Evolutionary conservation across 2,329 filamentous ascomycete species (phyloP).

Genomic region (Colletotrichum tropicicola): DNA sequence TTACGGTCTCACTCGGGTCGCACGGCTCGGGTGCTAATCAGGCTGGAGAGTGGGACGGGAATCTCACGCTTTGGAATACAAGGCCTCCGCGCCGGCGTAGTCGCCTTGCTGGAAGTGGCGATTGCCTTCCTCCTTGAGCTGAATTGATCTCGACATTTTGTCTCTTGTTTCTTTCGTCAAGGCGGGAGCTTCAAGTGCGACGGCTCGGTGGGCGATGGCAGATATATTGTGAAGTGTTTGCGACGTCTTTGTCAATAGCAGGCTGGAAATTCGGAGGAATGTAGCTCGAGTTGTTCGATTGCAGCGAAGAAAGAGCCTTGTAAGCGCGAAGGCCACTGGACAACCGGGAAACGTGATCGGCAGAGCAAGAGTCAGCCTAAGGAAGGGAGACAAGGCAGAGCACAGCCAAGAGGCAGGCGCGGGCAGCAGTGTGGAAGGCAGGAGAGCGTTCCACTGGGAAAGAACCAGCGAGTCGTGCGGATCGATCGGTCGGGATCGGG

Average conservation of each 20-base stretch:
- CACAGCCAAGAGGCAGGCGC: not conserved
- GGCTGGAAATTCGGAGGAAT: too few relatives aligned
- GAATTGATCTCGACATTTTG: constrained; percentile 40
- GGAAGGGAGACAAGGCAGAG: not conserved
- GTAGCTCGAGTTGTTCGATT: too few relatives aligned
- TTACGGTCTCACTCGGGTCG: too few relatives aligned
- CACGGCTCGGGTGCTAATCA: too few relatives aligned
- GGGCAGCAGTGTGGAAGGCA: not conserved
- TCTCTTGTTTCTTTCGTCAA: not conserved
- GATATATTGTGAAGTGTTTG: too few relatives aligned
- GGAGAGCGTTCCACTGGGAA: not conserved
- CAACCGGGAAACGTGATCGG: too few relatives aligned
- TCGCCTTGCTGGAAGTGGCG: constrained; percentile 71
- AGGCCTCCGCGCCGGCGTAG: constrained; percentile 70
- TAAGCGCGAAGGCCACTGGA: too few relatives aligned
- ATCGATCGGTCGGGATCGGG: not conserved
- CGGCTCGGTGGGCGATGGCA: too few relatives aligned
- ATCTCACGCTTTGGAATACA: constrained; percentile 76
- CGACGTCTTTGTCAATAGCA: too few relatives aligned
- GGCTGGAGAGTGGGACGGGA: not conserved
- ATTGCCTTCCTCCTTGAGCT: constrained; percentile 69
- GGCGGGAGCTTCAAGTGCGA: too few relatives aligned
- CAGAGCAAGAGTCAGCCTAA: not conserved
- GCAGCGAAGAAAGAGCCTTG: too few relatives aligned
- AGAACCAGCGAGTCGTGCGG: not conserved